Conservation (phyloP, 371 early-diverging fungal genomes). For the Mortierella sp. region DNA sequence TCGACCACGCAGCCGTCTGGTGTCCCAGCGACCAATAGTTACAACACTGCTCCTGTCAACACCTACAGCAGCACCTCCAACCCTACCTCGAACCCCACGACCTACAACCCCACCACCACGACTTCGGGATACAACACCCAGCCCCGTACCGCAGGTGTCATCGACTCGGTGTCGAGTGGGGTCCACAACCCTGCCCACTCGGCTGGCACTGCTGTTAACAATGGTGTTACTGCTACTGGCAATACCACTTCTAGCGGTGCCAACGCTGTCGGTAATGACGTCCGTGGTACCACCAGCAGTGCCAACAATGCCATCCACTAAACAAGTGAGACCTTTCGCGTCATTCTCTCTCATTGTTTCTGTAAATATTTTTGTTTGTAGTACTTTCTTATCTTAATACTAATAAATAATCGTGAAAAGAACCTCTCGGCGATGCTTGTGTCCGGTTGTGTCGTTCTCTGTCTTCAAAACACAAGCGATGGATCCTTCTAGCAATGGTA, state of each 20-base stretch:
- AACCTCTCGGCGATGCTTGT: too few relatives aligned
- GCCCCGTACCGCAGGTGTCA: constrained; percentile 7
- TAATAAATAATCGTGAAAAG: too few relatives aligned
- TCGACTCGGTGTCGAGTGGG: background rate
- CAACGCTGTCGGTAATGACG: constrained; percentile 9
- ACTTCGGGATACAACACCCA: constrained; percentile 9
- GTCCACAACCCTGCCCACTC: background rate
- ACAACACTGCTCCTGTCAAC: background rate
- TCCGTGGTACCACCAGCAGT: background rate
- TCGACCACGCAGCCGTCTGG: background rate
- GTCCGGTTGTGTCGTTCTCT: too few relatives aligned
- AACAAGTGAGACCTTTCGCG: background rate
- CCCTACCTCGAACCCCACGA: background rate
- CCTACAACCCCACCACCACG: constrained; percentile 9
- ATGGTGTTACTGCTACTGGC: background rate
- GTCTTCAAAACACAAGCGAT: too few relatives aligned
- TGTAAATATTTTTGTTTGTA: constrained; percentile 13
- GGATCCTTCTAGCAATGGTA: background rate
- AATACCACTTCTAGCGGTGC: constrained; percentile 18
- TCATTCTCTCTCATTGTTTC: background rate
- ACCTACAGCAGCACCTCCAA: constrained; percentile 1
- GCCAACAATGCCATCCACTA: background rate
- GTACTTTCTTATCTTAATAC: background rate
- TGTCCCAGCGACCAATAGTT: constrained; percentile 1
- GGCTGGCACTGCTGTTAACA: background rate